Percentiles rank a stretch among this genome's conserved stretches.
Evolutionary conservation across 352 stramenopile species (phyloP).

Genomic region (Globisporangium paddicum): DNA sequence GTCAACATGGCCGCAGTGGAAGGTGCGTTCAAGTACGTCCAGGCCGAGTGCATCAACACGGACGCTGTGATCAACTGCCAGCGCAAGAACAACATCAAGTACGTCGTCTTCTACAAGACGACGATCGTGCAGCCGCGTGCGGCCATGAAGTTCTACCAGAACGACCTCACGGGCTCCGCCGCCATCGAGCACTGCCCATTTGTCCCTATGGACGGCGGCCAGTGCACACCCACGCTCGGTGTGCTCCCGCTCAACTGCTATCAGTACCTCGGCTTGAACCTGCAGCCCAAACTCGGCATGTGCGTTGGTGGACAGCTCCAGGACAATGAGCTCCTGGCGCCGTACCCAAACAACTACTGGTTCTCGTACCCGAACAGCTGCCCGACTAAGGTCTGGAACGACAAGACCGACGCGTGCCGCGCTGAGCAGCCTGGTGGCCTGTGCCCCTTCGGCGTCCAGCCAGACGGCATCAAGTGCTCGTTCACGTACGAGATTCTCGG

Average conservation of each 20-base stretch:
- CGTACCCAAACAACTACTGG: conserved; percentile 65
- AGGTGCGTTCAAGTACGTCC: conserved; percentile 75
- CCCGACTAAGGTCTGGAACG: conserved; percentile 28
- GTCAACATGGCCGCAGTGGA: conserved; percentile 77
- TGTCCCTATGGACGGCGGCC: conserved; percentile 55
- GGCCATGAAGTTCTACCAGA: conserved; percentile 13
- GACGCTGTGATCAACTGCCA: conserved; percentile 18
- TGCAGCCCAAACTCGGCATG: conserved; percentile 34
- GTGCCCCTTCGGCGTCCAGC: conserved; percentile 31
- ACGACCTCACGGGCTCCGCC: too few relatives aligned
- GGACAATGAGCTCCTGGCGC: conserved; percentile 38
- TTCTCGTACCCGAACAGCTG: conserved; percentile 68
- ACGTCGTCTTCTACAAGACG: conserved; percentile 32
- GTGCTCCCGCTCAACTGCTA: conserved; percentile 38
- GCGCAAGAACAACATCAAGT: conserved; percentile 30
- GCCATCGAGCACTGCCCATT: conserved; percentile 48
- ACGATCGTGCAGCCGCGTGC: conserved; percentile 30
- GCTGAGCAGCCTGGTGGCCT: conserved; percentile 31
- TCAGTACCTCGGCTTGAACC: conserved; percentile 41
- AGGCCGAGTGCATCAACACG: conserved; percentile 62
- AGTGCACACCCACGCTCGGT: conserved; percentile 40
- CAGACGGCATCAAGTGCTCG: conserved; percentile 46
- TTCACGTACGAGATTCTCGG: conserved; percentile 60
- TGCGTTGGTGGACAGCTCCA: conserved; percentile 44
- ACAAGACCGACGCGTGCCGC: conserved; percentile 46